phyloP scores from a whole-genome alignment of 2,329 filamentous ascomycete species.

The Diaporthe longicolla region DNA sequence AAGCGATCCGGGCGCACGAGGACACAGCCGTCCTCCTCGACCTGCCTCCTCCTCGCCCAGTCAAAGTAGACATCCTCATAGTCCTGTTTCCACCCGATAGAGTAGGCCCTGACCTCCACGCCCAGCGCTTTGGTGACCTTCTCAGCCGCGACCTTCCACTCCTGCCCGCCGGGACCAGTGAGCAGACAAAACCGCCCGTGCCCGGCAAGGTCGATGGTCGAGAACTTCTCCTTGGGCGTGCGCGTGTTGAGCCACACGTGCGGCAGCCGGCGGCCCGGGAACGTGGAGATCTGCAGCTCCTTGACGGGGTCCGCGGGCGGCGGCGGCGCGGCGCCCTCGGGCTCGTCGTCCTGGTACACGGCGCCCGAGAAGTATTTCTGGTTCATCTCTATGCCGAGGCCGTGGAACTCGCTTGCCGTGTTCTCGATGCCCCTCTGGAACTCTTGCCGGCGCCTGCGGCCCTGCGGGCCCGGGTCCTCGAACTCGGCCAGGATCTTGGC shows the following conservation, averaged over 20 bases:
- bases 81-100: constrained; percentile 70
- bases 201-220: constrained; percentile 73
- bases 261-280: constrained; percentile 71
- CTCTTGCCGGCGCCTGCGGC: constrained; percentile 54
- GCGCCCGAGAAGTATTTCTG: constrained; percentile 65
- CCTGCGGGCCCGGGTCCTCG: constrained; percentile 53
- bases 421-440: constrained; percentile 59
- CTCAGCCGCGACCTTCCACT: constrained; percentile 66
- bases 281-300: constrained; percentile 64
- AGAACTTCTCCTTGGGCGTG: constrained; percentile 60
- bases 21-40: constrained; percentile 71
- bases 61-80: constrained; percentile 75
- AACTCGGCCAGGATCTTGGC: constrained; percentile 57
- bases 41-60: constrained; percentile 67
- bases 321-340: constrained; percentile 52
- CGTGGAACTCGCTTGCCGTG: constrained; percentile 66
- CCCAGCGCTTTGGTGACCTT: constrained; percentile 55
- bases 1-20: constrained; percentile 72
- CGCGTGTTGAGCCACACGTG: constrained; percentile 73
- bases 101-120: constrained; percentile 63
- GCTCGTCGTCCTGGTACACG: constrained; percentile 62
- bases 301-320: constrained; percentile 57
- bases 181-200: constrained; percentile 65
- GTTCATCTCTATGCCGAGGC: constrained; percentile 71
- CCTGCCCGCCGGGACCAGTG: constrained; percentile 68